Base-by-base conservation (phyloP, 2,329 filamentous ascomycete species). In the Coniosporium tulheliwenetii region DNA sequence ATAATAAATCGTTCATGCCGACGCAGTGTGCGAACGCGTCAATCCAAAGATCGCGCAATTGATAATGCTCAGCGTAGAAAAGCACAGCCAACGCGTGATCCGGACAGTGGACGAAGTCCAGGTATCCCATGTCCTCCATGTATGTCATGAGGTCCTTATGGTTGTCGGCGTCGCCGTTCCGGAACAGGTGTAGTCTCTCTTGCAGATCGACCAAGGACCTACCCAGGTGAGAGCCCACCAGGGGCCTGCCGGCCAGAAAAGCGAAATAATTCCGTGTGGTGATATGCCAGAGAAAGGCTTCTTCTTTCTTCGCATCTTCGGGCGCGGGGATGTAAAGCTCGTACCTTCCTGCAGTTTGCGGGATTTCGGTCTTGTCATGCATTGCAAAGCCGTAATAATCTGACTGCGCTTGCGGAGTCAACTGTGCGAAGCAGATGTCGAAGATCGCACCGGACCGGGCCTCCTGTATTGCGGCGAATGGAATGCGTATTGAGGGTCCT, bases 1-100 rank as follows among this genome's bases (percentile, higher is more conserved):
- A 62, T 5, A 87, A 45, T 19, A 64, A 63, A 14, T 81, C 73
- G 44, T 71, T 73, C 82, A 89, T 86, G 36, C 83, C 84, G 31
- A 81, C 79, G 52, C 82, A 85, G 52, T 91, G 84, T 10, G 73
- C 70, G 57, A 87, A 85, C 0, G 83, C 77, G 50, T 83, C 72
- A 9, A 77, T 69, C 65, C 84, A 89, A 10, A 84, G 59, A n/a
- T 75, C 69, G 40, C 64, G 66, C 19, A 81, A 58, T 39, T 73
- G 70, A 47, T 77, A 79, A 15, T 68, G 63, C 51, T 89, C 83
- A 2, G 81, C 77, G 36, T 85, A 69, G 39, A 72, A 71, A 10
- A 89, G 60, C 36, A 79, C 63, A 0, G 77, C 81, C 32, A 86
- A 55, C 0, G 82, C 77, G 52, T 86, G 76, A 39, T 77, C 70